Conservation (phyloP, 2,329 filamentous ascomycete genomes). For the Colletotrichum cordylinicola region DNA sequence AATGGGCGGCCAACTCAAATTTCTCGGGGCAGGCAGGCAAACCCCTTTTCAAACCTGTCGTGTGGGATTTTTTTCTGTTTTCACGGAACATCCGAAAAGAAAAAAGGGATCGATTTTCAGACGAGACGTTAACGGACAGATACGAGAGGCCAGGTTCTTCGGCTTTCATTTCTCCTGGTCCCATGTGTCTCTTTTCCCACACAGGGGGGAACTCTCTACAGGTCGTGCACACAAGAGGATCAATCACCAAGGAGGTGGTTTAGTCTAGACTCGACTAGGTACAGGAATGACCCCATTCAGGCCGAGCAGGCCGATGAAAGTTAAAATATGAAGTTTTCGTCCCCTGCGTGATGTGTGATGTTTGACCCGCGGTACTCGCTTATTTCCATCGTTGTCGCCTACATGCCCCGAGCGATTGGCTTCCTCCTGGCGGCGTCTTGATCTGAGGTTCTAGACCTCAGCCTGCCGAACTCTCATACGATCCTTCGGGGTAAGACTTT, state of each 20-base stretch:
- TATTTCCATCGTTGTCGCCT: not conserved
- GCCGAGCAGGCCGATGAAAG: conserved; percentile 8
- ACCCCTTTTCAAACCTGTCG: conserved; percentile 18
- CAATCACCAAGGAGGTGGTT: not conserved
- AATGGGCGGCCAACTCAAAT: conserved; percentile 14
- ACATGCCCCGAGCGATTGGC: not conserved
- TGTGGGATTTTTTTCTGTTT: conserved; percentile 1
- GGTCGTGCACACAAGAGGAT: not conserved
- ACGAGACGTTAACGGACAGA: conserved; percentile 7
- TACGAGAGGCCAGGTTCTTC: not conserved
- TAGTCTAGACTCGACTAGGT: not conserved
- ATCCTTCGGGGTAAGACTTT: not conserved
- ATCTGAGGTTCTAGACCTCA: not conserved
- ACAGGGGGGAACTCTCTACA: not conserved
- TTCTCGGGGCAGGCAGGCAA: conserved; percentile 14
- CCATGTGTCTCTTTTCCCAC: not conserved
- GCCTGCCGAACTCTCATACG: not conserved
- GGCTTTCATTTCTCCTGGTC: not conserved
- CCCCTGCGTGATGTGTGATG: not conserved
- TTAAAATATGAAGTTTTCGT: not conserved
- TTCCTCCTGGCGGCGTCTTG: not conserved
- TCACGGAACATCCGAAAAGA: conserved; percentile 6
- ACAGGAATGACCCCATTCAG: conserved; percentile 12
- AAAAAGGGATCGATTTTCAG: conserved; percentile 10
- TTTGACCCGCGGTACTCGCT: not conserved